Evolutionary conservation across 441 rosid genomes (phyloP).

Genomic region (Gossypium gossypioides): DNA sequence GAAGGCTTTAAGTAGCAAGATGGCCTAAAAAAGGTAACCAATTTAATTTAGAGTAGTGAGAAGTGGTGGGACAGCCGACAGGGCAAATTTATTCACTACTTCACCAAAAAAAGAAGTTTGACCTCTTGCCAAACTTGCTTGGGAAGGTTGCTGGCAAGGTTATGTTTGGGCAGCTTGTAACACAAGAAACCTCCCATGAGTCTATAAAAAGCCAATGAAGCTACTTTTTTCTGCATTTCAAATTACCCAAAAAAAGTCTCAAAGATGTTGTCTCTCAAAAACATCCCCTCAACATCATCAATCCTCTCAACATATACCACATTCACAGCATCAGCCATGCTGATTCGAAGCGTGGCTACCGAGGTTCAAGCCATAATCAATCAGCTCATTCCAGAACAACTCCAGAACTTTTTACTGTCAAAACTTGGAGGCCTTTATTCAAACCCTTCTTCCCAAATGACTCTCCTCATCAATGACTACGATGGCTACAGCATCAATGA

Average conservation of each 20-base stretch:
- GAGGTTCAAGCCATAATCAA: background rate
- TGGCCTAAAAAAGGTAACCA: no score
- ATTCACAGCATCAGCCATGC: background rate
- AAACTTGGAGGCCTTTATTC: constrained; percentile 7
- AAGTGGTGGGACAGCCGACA: no score
- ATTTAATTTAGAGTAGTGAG: no score
- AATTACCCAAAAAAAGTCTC: background rate
- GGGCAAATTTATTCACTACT: no score
- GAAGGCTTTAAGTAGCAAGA: no score
- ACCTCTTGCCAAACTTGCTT: no score
- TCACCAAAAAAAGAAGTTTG: no score
- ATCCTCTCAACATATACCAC: background rate
- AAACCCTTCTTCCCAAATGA: constrained; percentile 10
- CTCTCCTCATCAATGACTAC: constrained; percentile 7
- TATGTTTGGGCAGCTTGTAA: background rate
- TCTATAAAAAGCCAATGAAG: background rate
- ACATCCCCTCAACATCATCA: background rate
- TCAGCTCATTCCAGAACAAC: constrained; percentile 6
- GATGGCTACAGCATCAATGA: constrained; percentile 11
- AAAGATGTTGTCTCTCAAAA: background rate
- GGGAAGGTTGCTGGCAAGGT: no score
- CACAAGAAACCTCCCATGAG: background rate
- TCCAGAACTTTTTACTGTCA: background rate
- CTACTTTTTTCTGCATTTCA: background rate
- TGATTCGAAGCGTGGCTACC: background rate